A percentile compares a stretch with the other conserved stretches of the same genome.
Evolutionary conservation across 1,284 basidiomycete genomes (phyloP).

Genomic region (Malassezia slooffiae): DNA sequence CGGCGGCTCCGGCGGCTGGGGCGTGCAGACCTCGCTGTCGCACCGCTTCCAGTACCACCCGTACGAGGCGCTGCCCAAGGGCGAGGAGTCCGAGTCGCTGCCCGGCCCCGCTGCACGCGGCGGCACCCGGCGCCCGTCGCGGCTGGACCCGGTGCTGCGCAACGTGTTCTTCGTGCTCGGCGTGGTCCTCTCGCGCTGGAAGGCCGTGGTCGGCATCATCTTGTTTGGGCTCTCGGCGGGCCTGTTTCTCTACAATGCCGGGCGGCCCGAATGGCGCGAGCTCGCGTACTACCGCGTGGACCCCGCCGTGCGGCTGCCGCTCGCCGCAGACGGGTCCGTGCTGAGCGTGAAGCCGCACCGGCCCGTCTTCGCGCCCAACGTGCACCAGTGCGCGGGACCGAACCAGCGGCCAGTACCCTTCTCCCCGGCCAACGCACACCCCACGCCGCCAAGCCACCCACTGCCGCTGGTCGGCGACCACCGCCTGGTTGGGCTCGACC

Average conservation of each 20-base stretch:
- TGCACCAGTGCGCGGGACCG: constrained; percentile 36
- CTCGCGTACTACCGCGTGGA: constrained; percentile 45
- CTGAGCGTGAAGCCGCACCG: constrained; percentile 17
- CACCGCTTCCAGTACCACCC: constrained; percentile 13
- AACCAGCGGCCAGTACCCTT: constrained; percentile 27
- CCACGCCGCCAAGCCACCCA: constrained; percentile 42
- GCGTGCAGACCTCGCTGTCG: too few relatives aligned
- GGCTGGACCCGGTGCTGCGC: too few relatives aligned
- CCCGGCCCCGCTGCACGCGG: too few relatives aligned
- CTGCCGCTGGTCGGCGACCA: constrained; percentile 41
- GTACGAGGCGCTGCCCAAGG: constrained; percentile 4
- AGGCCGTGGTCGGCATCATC: constrained; percentile 34
- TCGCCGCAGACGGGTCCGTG: constrained; percentile 7
- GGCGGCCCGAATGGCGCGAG: constrained; percentile 45
- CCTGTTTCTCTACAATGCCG: constrained; percentile 36
- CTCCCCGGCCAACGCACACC: constrained; percentile 29
- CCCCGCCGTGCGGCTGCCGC: constrained; percentile 35
- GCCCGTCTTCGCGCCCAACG: constrained; percentile 30
- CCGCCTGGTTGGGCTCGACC: constrained; percentile 35
- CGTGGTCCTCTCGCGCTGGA: constrained; percentile 35
- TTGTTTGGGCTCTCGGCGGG: constrained; percentile 31
- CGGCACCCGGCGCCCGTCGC: too few relatives aligned
- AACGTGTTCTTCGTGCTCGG: constrained; percentile 10
- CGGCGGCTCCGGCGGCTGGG: too few relatives aligned
- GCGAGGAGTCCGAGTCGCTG: too few relatives aligned